Evolutionary conservation across 2,329 filamentous ascomycete genomes (phyloP), one percentile per base, ranked within the genome.

Genomic region (Scedosporium boydii): DNA sequence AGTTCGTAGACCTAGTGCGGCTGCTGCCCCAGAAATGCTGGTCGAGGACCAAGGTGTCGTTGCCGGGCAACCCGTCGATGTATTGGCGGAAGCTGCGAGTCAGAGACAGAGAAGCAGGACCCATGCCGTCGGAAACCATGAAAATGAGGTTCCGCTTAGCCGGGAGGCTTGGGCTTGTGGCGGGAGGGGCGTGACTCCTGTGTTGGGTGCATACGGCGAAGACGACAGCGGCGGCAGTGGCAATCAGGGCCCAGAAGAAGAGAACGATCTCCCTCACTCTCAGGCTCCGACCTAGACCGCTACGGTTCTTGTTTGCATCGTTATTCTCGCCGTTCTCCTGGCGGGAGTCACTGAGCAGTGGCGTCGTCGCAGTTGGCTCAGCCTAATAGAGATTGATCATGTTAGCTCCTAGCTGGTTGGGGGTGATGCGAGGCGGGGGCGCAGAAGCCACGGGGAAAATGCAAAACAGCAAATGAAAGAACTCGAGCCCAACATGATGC

Each of bases 101-200:
- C 72, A 99, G 76, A 27, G 89, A 89, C 61, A 99, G 81, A 68
- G 91, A 93, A 7, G 95, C 91, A 6, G 95, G 95, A 0, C 95
- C 95, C 95, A 99, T 99, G 70, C 95, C 95, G 74, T 99, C 95
- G 0, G 91, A 96, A 44, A 99, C 93, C 95, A 99, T 99, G 80
- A 99, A 98, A 69, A 99, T 88, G 61, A 99, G 81, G 75, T 98
- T 99, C 62, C 91, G 85, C 80, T 98, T 99, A 66, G 62, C 65
- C 64, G 64, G 29, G 67, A 69, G 42, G 68, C 67, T 12, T 12
- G 34, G 42, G 68, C 67, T 38, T 38, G 34, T 38, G 10, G 72
- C 69, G 44, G 65, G 69, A 27, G 69, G 72, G 63, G 67, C 70
- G 59, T 65, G 70, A 63, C 59, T 71, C 10, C 79, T 81, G 74